Base-by-base conservation (phyloP, 805 yeast species). In the Scheffersomyces spartinae region DNA sequence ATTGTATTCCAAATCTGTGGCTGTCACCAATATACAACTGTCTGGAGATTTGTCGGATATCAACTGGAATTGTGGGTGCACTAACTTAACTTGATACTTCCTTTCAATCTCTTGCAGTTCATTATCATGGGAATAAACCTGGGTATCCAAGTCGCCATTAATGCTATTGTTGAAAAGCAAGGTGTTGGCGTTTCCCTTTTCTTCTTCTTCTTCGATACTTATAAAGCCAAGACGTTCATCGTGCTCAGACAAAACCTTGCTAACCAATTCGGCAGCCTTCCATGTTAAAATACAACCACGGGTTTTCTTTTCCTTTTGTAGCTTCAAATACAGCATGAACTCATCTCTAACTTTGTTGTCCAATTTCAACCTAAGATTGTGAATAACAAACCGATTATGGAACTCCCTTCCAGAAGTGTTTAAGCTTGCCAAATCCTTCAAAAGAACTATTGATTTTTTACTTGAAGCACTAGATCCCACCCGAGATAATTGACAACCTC, bases 1-100 rank as follows among this genome's bases (percentile, higher is more conserved):
- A 26, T 76, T 66, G 31, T 68, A 42, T 30, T 74, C 79, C 27
- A 76, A 58, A 37, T 74, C 80, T 34, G 67, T 64, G 0, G 80
- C 66, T 3, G 74, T 56, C 3, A 74, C 37, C 17, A 74, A 42
- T 5, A 69, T 59, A 29, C 74, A 68, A 1, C 69, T 53, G 9
- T 63, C 50, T 1, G 56, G 59, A 24, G 63, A 68, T 11, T 50
- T 47, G 9, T 61, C 63, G 12, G 71, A 61, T 7, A 59, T 52
- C 13, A 71, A 39, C 44, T 86, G 96, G 24, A 85, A 70, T 47
- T 88, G 95, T 0, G 96, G 95, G 15, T 83, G 70, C 5, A 78
- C 56, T 21, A 88, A 58, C 31, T 74, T 74, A 16, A 86, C 61
- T 33, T 74, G 55, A 43, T 73, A 79, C 21, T 79, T 70, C 27